Base-by-base conservation (phyloP, 2,329 filamentous ascomycete genomes). In the Phoma sp. region DNA sequence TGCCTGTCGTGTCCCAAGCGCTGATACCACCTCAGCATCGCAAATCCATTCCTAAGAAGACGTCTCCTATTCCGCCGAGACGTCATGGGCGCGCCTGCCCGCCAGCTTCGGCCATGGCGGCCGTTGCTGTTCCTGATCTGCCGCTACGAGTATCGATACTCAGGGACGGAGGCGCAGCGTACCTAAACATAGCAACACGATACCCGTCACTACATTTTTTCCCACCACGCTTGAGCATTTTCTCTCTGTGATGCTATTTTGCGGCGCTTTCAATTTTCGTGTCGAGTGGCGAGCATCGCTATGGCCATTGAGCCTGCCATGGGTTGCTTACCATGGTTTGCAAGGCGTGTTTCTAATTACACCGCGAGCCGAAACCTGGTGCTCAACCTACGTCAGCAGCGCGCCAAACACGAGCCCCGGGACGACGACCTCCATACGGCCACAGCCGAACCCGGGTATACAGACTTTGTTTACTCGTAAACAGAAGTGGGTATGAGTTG, bases 141-240 rank as follows among this genome's bases (percentile, higher is more conserved):
- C 68, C 68, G 55, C 61, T 57, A 67, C 62, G 54, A 45, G 53
- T 60, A 55, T 55, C 23, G 52, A 46, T 62, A 40, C 51, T 65
- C 64, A 64, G 65, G 64, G 61, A 64, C 57, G 57, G 48, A 53
- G 63, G 72, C 72, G 68, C 68, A 73, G 71, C 66, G 54, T 47
- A 33, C 61, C 65, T 60, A 68, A 68, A 72, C 45, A 71, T 73
- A 72, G 71, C 59, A 71, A 61, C 68, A 57, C 65, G 66, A 67
- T 20, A 42, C 55, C 53, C 34, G 46, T 56, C 53, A 51, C 61
- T 42, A 56, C 60, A 23, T 46, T 40, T 60, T 57, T 59, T 56
- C 39, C 52, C 29, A 54, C 48, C 25, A 53, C 51, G 53, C 55
- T 55, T 50, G 56, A 48, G 30, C 25, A 40, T 37, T 58, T 47